Evolutionary conservation across 257 asterid genomes (phyloP).

Genomic region (Rehmannia glutinosa): DNA sequence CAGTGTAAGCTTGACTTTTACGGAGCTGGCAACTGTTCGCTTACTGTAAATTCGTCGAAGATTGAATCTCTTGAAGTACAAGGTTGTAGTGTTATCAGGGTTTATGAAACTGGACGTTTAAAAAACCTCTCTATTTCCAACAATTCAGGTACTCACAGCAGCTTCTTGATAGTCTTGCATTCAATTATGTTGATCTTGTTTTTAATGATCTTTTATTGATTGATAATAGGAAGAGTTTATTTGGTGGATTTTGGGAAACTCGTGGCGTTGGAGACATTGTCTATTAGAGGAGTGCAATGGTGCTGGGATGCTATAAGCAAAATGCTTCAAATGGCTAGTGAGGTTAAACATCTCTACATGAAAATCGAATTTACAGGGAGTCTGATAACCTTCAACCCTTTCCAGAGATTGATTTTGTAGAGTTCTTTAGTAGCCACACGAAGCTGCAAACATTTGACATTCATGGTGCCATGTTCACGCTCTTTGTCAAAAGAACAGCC

Average conservation of each 20-base stretch:
- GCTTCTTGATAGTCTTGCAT: no score
- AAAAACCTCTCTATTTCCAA: slow-evolving; percentile 67
- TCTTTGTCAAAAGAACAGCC: slow-evolving; percentile 89
- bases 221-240: slow-evolving; percentile 57
- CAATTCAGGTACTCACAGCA: slow-evolving; percentile 42
- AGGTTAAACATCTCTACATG: slow-evolving; percentile 86
- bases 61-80: slow-evolving; percentile 75
- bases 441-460: slow-evolving; percentile 74
- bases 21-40: slow-evolving; percentile 50
- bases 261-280: slow-evolving; percentile 59
- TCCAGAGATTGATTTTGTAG: slow-evolving; percentile 81
- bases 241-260: slow-evolving; percentile 74
- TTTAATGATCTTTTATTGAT: background rate
- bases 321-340: slow-evolving; percentile 75
- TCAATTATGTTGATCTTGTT: background rate
- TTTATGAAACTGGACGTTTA: slow-evolving; percentile 46
- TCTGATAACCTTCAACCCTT: slow-evolving; percentile 64
- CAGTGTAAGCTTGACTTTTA: slow-evolving; percentile 75
- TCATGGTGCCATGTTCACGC: slow-evolving; percentile 99
- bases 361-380: slow-evolving; percentile 91
- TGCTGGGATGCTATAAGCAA: slow-evolving; percentile 77
- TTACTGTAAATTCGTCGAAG: slow-evolving; percentile 44
- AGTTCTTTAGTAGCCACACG: slow-evolving; percentile 86
- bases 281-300: slow-evolving; percentile 89
- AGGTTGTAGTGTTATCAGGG: slow-evolving; percentile 79